Conservation (phyloP, 495 filamentous ascomycete species). For the Sphaerosporella brunnea region DNA sequence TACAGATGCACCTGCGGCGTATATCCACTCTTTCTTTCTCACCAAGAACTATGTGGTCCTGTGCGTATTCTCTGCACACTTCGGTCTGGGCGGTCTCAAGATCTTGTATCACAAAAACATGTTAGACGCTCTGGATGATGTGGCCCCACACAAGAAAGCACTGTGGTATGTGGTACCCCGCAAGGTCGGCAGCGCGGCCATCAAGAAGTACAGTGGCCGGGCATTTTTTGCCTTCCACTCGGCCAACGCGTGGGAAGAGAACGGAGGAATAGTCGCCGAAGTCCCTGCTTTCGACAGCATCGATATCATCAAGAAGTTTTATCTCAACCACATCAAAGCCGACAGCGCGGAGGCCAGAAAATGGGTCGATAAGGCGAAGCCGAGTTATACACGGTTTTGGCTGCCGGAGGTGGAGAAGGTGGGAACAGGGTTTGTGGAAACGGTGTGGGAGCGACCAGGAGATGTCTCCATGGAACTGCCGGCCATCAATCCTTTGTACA, state of each 20-base stretch:
- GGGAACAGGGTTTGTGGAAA: constrained; percentile 11
- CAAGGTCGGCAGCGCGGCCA: constrained; percentile 22
- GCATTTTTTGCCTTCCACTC: constrained; percentile 58
- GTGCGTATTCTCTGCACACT: constrained; percentile 43
- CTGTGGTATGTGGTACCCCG: constrained; percentile 55
- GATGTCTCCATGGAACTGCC: constrained; percentile 39
- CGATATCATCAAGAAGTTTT: constrained; percentile 33
- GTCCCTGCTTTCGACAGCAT: constrained; percentile 32
- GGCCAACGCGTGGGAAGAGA: constrained; percentile 54
- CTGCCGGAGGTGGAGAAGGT: neutral
- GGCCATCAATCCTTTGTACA: constrained; percentile 43
- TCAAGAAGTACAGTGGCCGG: constrained; percentile 22
- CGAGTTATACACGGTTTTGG: constrained; percentile 1
- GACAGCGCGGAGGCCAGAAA: constrained; percentile 25
- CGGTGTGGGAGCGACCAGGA: constrained; percentile 10
- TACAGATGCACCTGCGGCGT: constrained; percentile 35
- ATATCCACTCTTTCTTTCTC: constrained; percentile 58
- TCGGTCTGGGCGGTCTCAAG: constrained; percentile 32
- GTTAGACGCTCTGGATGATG: constrained; percentile 31
- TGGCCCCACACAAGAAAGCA: constrained; percentile 28
- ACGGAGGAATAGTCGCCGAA: constrained; percentile 21
- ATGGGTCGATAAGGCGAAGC: constrained; percentile 16
- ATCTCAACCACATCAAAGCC: constrained; percentile 19
- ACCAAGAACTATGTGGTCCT: constrained; percentile 48
- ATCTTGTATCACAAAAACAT: constrained; percentile 42